These are phyloP conservation scores for Vicia sativa DNA, from an alignment of 306 rosid species.

Conservation along the genomic window DNA sequence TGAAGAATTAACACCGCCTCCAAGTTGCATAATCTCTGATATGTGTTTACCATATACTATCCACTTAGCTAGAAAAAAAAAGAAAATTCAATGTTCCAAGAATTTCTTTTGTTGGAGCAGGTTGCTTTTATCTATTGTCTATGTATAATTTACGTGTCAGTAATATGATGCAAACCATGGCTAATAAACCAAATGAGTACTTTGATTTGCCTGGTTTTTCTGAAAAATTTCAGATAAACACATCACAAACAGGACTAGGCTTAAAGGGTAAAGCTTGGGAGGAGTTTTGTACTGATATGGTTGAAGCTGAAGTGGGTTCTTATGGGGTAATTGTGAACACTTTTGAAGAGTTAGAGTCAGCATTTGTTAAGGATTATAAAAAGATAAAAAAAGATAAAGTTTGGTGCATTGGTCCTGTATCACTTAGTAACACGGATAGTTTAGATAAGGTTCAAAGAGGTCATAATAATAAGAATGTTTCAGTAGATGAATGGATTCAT, in stretches of 20 bases:
- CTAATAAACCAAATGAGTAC: constrained; percentile 30
- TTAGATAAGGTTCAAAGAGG: constrained; percentile 66
- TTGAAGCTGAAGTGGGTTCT: constrained; percentile 42
- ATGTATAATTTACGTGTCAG: background rate
- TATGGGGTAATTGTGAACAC: constrained; percentile 53
- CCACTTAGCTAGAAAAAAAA: constrained; percentile 40
- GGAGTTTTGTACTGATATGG: background rate
- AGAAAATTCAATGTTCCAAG: constrained; percentile 56
- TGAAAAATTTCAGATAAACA: constrained; percentile 44
- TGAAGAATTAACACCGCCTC: constrained; percentile 44
- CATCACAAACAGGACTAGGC: constrained; percentile 19
- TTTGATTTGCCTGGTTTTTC: constrained; percentile 50
- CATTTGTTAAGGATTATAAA: constrained; percentile 45
- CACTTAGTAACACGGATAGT: constrained; percentile 42
- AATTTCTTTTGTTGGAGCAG: constrained; percentile 42
- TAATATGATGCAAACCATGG: constrained; percentile 18
- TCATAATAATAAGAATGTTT: constrained; percentile 35
- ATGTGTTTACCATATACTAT: constrained; percentile 56
- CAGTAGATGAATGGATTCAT: constrained; percentile 41
- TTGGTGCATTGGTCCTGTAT: constrained; percentile 65
- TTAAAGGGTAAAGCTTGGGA: background rate
- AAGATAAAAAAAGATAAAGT: constrained; percentile 42
- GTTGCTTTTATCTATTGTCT: constrained; percentile 40
- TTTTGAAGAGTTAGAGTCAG: constrained; percentile 65
- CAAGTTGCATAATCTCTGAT: constrained; percentile 61